Conservation (phyloP, 169 alveolate genomes). For the Plasmodium gonderi region DNA sequence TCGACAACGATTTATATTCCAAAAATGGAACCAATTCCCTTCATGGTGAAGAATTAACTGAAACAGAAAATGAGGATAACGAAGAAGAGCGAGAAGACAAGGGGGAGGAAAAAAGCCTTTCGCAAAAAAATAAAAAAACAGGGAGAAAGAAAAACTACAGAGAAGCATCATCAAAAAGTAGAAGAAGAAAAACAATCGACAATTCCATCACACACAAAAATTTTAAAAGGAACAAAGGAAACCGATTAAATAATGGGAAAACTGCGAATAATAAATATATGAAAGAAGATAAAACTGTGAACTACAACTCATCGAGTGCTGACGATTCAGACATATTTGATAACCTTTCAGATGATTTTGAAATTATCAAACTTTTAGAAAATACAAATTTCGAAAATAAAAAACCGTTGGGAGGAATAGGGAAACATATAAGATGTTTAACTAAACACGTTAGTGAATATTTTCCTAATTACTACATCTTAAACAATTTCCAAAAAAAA, state of each 20-base stretch:
- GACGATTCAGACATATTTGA: constrained; percentile 51
- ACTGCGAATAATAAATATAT: background rate
- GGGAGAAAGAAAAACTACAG: background rate
- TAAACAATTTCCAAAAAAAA: constrained; percentile 26
- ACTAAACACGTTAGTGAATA: constrained; percentile 73
- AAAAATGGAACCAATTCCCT: background rate
- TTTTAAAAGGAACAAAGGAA: background rate
- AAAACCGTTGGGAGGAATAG: constrained; percentile 52
- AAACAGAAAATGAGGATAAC: background rate
- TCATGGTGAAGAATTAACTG: background rate
- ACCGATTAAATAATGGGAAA: background rate
- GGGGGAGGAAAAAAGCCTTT: too few relatives aligned
- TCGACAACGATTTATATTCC: background rate
- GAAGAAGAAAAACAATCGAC: background rate
- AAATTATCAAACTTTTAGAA: constrained; percentile 63
- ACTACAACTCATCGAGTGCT: constrained; percentile 42
- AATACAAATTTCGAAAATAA: constrained; percentile 16
- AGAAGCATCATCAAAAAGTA: background rate
- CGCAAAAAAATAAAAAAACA: background rate
- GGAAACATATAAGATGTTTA: constrained; percentile 61
- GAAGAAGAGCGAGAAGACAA: too few relatives aligned
- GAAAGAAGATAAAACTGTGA: constrained; percentile 13
- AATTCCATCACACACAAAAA: background rate
- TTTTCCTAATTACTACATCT: constrained; percentile 58
- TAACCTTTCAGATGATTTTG: constrained; percentile 73